phyloP scores from a whole-genome alignment of 371 early-diverging fungal genomes.

The Cokeromyces recurvatus region DNA sequence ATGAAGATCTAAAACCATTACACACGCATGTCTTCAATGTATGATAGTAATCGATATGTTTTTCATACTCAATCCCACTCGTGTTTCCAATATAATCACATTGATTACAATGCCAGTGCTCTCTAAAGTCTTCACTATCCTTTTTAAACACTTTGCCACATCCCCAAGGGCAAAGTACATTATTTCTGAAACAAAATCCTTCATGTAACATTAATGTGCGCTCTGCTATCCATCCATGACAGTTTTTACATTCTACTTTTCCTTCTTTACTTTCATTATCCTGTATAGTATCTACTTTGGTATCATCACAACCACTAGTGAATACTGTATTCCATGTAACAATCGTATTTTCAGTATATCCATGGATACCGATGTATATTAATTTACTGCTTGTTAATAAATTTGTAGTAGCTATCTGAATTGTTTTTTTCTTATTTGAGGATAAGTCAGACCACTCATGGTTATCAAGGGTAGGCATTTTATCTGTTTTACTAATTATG shows the following conservation, averaged over 20 bases:
- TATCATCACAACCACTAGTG: neutral
- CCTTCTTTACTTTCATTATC: constrained; percentile 1
- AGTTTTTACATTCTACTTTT: constrained; percentile 64
- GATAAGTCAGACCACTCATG: constrained; percentile 35
- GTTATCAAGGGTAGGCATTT: constrained; percentile 29
- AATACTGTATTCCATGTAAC: constrained; percentile 29
- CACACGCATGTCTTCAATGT: constrained; percentile 61
- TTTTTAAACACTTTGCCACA: constrained; percentile 71
- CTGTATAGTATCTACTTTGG: too few species aligned
- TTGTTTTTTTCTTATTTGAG: constrained; percentile 19
- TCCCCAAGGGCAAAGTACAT: constrained; percentile 55
- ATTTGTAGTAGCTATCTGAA: constrained; percentile 2
- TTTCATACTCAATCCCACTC: constrained; percentile 34
- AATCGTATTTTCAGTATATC: constrained; percentile 17
- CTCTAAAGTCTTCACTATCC: constrained; percentile 48
- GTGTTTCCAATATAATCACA: constrained; percentile 58
- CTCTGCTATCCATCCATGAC: constrained; percentile 63
- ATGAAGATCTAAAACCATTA: constrained; percentile 23
- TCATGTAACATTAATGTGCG: constrained; percentile 62
- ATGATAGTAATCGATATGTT: constrained; percentile 69
- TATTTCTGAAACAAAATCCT: constrained; percentile 78
- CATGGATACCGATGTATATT: constrained; percentile 42
- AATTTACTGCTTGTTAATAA: constrained; percentile 6
- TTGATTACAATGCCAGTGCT: constrained; percentile 82
- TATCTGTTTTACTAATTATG: constrained; percentile 16